Conservation (phyloP, 495 filamentous ascomycete genomes). For the Hypoxylon crocopeplum region DNA sequence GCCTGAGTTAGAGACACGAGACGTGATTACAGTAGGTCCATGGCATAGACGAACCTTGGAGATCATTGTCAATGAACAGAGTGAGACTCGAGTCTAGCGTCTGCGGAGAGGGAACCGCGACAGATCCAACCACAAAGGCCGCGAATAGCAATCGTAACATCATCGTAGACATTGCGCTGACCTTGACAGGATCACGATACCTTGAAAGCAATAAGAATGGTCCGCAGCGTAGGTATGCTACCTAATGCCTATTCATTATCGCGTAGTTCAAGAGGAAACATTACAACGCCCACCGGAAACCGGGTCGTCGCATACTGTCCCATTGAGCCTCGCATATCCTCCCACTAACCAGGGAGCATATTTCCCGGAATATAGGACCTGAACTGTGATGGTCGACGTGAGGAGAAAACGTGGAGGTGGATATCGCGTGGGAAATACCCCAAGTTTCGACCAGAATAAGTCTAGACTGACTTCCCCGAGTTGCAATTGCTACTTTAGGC, state of each 20-base stretch:
- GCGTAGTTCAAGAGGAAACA: background rate
- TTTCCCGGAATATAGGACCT: too few relatives aligned
- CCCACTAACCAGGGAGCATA: too few relatives aligned
- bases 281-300: slow-evolving; percentile 3
- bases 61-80: slow-evolving; percentile 49
- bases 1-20: slow-evolving; percentile 3
- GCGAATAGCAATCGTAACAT: slow-evolving; percentile 6
- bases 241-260: background rate
- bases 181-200: background rate
- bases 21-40: too few relatives aligned
- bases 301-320: background rate
- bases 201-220: background rate
- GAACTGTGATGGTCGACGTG: too few relatives aligned
- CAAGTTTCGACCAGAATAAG: slow-evolving; percentile 2
- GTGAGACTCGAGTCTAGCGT: slow-evolving; percentile 47
- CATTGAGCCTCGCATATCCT: background rate
- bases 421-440: slow-evolving; percentile 10
- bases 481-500: slow-evolving; percentile 9
- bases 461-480: background rate
- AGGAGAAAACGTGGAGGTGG: slow-evolving; percentile 9
- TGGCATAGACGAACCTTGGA: slow-evolving; percentile 44
- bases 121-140: slow-evolving; percentile 25
- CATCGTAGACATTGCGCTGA: slow-evolving; percentile 4
- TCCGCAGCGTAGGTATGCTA: background rate
- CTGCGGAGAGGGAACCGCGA: slow-evolving; percentile 43